phyloP scores from a whole-genome alignment of 768 basidiomycete genomes.

The Roridomyces roridus region DNA sequence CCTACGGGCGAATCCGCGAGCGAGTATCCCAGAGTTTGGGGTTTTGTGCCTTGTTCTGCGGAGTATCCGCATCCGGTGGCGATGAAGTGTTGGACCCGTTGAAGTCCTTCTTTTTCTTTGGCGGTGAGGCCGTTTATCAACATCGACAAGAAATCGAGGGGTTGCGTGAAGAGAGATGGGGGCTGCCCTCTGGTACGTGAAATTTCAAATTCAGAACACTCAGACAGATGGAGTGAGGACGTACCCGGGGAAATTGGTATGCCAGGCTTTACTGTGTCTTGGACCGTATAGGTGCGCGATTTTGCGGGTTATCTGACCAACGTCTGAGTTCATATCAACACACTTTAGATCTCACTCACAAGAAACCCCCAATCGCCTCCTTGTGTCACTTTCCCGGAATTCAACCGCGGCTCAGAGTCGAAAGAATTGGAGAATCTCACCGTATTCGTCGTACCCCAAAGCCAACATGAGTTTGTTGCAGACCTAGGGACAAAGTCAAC shows the following conservation, averaged over 20 bases:
- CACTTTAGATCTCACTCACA: constrained; percentile 28
- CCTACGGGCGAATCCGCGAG: constrained; percentile 8
- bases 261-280: constrained; percentile 56
- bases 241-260: constrained; percentile 54
- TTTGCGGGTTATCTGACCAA: constrained; percentile 31
- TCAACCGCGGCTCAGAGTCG: no score
- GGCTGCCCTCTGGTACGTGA: background rate
- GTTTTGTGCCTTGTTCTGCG: background rate
- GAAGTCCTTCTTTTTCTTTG: background rate
- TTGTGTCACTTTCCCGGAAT: constrained; percentile 40
- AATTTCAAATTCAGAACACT: no score
- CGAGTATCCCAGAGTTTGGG: constrained; percentile 4
- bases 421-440: constrained; percentile 26
- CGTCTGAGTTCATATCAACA: constrained; percentile 9
- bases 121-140: background rate
- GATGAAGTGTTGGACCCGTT: background rate
- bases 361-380: constrained; percentile 54
- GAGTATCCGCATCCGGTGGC: background rate
- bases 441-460: constrained; percentile 56
- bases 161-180: background rate
- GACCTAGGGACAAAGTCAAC: constrained; percentile 35
- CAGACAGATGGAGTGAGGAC: constrained; percentile 4
- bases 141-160: no score
- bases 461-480: constrained; percentile 55
- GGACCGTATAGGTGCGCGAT: constrained; percentile 37